A percentile compares a stretch with the other conserved stretches of the same genome.
These are phyloP conservation scores for Jatropha curcas DNA, from an alignment of 345 rosid genomes.

Conservation along the genomic window DNA sequence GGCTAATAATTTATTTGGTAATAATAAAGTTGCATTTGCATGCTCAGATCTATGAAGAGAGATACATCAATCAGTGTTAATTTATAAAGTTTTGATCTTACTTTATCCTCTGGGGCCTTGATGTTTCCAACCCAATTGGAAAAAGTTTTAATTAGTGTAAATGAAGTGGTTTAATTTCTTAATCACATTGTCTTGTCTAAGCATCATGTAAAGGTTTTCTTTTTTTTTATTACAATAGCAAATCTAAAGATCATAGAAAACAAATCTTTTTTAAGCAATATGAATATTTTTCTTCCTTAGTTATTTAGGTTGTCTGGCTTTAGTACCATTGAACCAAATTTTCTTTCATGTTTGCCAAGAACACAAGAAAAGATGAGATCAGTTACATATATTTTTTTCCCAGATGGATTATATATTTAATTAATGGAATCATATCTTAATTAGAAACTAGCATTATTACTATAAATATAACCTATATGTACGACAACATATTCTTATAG, in stretches of 20 bases:
- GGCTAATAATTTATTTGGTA: not conserved
- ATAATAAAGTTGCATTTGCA: not conserved
- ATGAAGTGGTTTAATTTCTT: constrained; percentile 22
- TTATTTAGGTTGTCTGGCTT: too few relatives aligned
- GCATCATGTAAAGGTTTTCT: not conserved
- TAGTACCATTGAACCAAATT: too few relatives aligned
- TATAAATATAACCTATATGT: not conserved
- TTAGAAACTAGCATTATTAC: not conserved
- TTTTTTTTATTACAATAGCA: not conserved
- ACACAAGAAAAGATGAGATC: not conserved
- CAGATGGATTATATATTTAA: not conserved
- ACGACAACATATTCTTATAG: not conserved
- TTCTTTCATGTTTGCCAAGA: too few relatives aligned
- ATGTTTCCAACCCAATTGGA: constrained; percentile 40
- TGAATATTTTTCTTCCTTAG: too few relatives aligned
- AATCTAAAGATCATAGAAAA: constrained; percentile 3
- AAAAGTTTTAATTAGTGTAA: constrained; percentile 15
- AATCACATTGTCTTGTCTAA: constrained; percentile 7
- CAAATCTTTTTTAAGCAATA: too few relatives aligned
- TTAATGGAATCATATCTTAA: not conserved
- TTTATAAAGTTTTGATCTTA: not conserved
- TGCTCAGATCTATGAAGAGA: too few relatives aligned
- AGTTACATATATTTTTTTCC: not conserved
- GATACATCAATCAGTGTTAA: not conserved
- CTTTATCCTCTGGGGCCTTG: constrained; percentile 37